Evolutionary conservation across 2,329 filamentous ascomycete species (phyloP).

Genomic region (Pseudocercospora cruenta): DNA sequence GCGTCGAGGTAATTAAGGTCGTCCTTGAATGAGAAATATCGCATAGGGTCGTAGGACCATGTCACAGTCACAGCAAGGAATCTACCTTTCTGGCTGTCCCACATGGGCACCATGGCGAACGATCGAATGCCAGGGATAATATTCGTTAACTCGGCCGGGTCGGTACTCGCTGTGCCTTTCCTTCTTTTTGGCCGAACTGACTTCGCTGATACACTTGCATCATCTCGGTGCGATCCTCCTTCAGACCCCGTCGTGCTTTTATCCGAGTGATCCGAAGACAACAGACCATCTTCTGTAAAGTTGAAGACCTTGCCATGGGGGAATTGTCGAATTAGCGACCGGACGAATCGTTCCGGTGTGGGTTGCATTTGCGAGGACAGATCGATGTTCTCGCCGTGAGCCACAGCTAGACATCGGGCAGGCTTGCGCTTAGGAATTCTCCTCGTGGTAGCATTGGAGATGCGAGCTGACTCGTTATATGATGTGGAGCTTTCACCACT

Average conservation of each 20-base stretch:
- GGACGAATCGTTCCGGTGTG: conserved; percentile 20
- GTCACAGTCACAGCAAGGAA: conserved; percentile 39
- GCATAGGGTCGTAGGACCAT: conserved; percentile 49
- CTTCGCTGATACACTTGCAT: not conserved
- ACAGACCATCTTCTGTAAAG: conserved; percentile 17
- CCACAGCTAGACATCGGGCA: conserved; percentile 13
- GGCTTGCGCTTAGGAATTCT: not conserved
- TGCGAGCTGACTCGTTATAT: not conserved
- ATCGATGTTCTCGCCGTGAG: conserved; percentile 9
- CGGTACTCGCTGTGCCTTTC: not conserved
- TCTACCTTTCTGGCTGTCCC: conserved; percentile 16
- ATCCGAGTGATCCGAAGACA: conserved; percentile 14
- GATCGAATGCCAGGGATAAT: conserved; percentile 18
- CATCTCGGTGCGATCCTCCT: not conserved
- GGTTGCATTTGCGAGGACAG: not conserved
- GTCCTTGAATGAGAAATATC: conserved; percentile 43
- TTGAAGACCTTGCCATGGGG: conserved; percentile 24
- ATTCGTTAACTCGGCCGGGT: not conserved
- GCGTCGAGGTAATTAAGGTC: conserved; percentile 43
- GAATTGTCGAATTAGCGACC: conserved; percentile 16
- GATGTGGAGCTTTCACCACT: not conserved
- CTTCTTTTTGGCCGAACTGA: not conserved
- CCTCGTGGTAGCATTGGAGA: not conserved
- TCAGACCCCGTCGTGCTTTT: not conserved
- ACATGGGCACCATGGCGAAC: conserved; percentile 22